Evolutionary conservation across 2,329 filamentous ascomycete genomes (phyloP).

Genomic region (Neocucurbitaria cava): DNA sequence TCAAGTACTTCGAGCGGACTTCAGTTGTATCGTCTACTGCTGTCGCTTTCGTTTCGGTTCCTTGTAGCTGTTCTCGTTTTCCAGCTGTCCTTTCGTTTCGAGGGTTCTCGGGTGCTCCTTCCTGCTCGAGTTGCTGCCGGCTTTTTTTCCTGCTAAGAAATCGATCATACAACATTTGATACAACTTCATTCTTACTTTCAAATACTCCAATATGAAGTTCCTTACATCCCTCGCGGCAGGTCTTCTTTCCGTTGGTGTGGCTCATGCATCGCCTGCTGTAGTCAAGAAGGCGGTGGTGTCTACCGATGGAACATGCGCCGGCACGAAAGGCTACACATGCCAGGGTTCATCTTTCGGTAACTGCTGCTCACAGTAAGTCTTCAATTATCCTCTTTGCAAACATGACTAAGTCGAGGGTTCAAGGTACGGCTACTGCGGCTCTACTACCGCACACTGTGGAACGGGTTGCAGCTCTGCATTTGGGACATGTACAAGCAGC

Average conservation of each 20-base stretch:
- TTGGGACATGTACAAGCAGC: slow-evolving; percentile 36
- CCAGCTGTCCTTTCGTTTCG: too few species aligned
- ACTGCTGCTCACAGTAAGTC: slow-evolving; percentile 53
- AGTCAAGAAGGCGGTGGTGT: slow-evolving; percentile 39
- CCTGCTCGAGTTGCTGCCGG: not conserved
- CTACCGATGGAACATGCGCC: slow-evolving; percentile 53
- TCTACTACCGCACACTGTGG: slow-evolving; percentile 38
- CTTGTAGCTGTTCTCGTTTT: not conserved
- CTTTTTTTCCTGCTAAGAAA: not conserved
- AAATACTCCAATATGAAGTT: slow-evolving; percentile 22
- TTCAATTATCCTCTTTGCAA: slow-evolving; percentile 41
- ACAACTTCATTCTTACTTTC: not conserved
- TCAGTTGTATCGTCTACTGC: not conserved
- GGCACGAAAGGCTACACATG: slow-evolving; percentile 52
- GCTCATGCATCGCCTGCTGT: slow-evolving; percentile 18
- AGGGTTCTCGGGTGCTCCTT: too few species aligned
- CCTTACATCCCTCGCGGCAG: slow-evolving; percentile 23
- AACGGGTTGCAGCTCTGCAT: slow-evolving; percentile 39
- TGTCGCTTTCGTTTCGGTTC: not conserved
- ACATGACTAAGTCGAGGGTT: slow-evolving; percentile 51
- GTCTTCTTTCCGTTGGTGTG: slow-evolving; percentile 26
- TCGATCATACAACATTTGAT: not conserved
- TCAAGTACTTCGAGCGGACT: not conserved
- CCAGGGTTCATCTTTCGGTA: slow-evolving; percentile 51
- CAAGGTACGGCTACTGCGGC: slow-evolving; percentile 49